Evolutionary conservation across 371 early-diverging fungal species (phyloP), one percentile per base, ranked within the genome.

Genomic region (Fennellomyces sp.): DNA sequence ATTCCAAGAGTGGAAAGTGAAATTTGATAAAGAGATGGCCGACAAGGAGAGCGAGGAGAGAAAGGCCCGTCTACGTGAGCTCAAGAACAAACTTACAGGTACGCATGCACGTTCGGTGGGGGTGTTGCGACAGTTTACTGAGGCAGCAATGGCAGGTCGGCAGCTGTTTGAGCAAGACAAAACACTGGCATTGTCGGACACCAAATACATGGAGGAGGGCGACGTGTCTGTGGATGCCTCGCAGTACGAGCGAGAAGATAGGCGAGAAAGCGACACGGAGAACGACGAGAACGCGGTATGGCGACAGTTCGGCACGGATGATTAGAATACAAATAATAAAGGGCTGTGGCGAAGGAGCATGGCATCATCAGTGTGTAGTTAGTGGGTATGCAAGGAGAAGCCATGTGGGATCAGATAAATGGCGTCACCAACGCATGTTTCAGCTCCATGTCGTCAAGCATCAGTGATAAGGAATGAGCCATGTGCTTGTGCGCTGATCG

Each of bases 101-200:
- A 76, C n/a, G n/a, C n/a, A n/a, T n/a, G n/a, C n/a, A n/a, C n/a
- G n/a, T n/a, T n/a, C n/a, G n/a, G n/a, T n/a, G n/a, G n/a, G n/a
- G n/a, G n/a, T n/a, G n/a, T n/a, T n/a, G n/a, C n/a, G n/a, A n/a
- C n/a, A n/a, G n/a, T n/a, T n/a, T n/a, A n/a, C n/a, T n/a, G n/a
- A n/a, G n/a, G n/a, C n/a, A n/a, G n/a, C n/a, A n/a, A n/a, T n/a
- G n/a, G n/a, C 35, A 85, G 96, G 97, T 21, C 87, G 94, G 26
- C 90, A 95, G 80, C 75, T 96, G 74, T 97, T 97, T 66, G 96
- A 95, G 68, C 87, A 90, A 64, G 94, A 97, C 70, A 81, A 81
- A 73, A 76, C 90, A 38, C 83, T 97, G 53, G 95, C 92, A 29
- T 70, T 75, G 66, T 93, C 93, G 5, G 97, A 97, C 74, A 78